phyloP scores from a whole-genome alignment of 2,329 filamentous ascomycete species.

The Colletotrichum gloeosporioides region DNA sequence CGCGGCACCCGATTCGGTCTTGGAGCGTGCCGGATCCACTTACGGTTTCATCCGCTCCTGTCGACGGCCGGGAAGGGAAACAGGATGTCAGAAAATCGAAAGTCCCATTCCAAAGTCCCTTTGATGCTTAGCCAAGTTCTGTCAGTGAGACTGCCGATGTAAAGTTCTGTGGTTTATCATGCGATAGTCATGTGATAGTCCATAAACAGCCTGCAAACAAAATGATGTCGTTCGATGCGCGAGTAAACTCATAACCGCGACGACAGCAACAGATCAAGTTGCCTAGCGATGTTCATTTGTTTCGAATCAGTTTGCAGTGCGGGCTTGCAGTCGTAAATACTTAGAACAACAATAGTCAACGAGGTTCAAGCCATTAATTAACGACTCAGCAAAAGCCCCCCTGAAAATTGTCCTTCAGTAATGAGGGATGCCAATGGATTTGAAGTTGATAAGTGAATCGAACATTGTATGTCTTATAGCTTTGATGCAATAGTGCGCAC shows the following conservation, averaged over 20 bases:
- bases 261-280: not conserved
- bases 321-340: fast-evolving
- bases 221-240: not conserved
- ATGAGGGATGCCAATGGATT: not conserved
- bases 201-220: not conserved
- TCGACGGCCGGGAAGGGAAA: not conserved
- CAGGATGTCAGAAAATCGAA: not conserved
- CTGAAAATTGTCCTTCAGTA: not conserved
- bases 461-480: not conserved
- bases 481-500: not conserved
- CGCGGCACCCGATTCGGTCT: not conserved
- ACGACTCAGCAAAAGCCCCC: not conserved
- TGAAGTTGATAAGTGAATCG: not conserved
- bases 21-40: not conserved
- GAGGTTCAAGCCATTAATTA: not conserved
- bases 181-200: not conserved
- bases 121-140: not conserved
- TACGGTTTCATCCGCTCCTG: not conserved
- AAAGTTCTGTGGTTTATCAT: not conserved
- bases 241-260: not conserved
- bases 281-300: not conserved
- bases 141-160: not conserved
- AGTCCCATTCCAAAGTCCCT: not conserved
- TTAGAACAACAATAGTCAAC: not conserved
- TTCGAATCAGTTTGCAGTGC: not conserved